Evolutionary conservation across 2,329 filamentous ascomycete genomes (phyloP).

Genomic region (Trichoderma sp.): DNA sequence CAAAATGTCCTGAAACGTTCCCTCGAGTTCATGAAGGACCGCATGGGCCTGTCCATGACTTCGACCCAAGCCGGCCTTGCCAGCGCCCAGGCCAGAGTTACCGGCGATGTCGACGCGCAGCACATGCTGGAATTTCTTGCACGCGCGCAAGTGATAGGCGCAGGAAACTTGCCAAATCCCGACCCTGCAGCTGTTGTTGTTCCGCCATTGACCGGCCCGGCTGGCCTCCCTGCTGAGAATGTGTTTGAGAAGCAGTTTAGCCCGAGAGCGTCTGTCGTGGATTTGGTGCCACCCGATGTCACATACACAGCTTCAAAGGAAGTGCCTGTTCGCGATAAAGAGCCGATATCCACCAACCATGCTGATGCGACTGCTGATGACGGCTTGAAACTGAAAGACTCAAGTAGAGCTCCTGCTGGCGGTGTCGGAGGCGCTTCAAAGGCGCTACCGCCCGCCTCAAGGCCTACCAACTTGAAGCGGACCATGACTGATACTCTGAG

Average conservation of each 20-base stretch:
- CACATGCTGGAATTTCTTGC: constrained; percentile 86
- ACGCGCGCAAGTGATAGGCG: constrained; percentile 73
- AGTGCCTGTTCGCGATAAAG: constrained; percentile 22
- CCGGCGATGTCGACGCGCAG: constrained; percentile 82
- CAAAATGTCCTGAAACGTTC: constrained; percentile 92
- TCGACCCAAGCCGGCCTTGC: constrained; percentile 72
- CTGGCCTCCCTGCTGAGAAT: constrained; percentile 69
- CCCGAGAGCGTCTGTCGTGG: constrained; percentile 50
- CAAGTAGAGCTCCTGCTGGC: constrained; percentile 54
- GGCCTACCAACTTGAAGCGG: constrained; percentile 70
- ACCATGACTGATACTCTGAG: constrained; percentile 82
- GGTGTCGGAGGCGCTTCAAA: constrained; percentile 52
- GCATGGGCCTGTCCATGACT: constrained; percentile 70
- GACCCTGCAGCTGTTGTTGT: constrained; percentile 40
- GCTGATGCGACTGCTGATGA: constrained; percentile 25
- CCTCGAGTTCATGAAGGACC: constrained; percentile 94
- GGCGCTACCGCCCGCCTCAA: constrained; percentile 54
- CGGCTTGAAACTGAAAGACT: constrained; percentile 49
- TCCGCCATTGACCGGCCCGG: constrained; percentile 75
- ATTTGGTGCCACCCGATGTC: constrained; percentile 39
- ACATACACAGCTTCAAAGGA: constrained; percentile 33
- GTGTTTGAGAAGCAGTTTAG: constrained; percentile 82
- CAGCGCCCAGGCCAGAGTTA: constrained; percentile 77
- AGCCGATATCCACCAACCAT: constrained; percentile 17
- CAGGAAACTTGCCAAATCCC: constrained; percentile 56